phyloP scores from a whole-genome alignment of 75 land plant species.

The Pinus tabuliformis region DNA sequence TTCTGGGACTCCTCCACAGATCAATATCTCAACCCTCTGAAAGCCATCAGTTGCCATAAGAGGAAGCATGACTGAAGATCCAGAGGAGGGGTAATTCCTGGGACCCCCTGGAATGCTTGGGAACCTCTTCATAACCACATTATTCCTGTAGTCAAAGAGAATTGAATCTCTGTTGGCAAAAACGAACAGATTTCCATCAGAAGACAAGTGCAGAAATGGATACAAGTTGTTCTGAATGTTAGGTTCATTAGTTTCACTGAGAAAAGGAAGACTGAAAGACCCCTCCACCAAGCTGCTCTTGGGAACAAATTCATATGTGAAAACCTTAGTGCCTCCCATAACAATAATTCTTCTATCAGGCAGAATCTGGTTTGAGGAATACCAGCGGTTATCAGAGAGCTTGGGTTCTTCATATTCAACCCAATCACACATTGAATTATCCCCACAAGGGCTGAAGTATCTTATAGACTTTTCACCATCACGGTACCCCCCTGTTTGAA shows the following conservation, averaged over 20 bases:
- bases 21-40: constrained; percentile 40
- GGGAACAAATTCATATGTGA: constrained; percentile 77
- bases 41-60: constrained; percentile 18
- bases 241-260: constrained; percentile 5
- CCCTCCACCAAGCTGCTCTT: neutral
- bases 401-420: neutral
- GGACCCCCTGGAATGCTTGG: constrained; percentile 40
- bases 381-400: constrained; percentile 55
- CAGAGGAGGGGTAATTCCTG: constrained; percentile 44
- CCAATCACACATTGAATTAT: neutral
- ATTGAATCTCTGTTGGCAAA: constrained; percentile 64
- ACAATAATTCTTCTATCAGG: constrained; percentile 72
- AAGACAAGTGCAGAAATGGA: constrained; percentile 40
- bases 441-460: constrained; percentile 19
- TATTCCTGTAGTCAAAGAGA: constrained; percentile 40
- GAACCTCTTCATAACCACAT: constrained; percentile 26
- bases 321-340: constrained; percentile 62
- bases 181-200: constrained; percentile 49
- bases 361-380: constrained; percentile 56
- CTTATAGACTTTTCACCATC: constrained; percentile 48
- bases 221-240: constrained; percentile 41
- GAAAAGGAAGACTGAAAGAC: constrained; percentile 29
- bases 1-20: constrained; percentile 41
- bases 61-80: constrained; percentile 52
- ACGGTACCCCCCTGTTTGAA: constrained; percentile 79